Conservation (phyloP, 345 rosid species). For the Corchorus capsularis region DNA sequence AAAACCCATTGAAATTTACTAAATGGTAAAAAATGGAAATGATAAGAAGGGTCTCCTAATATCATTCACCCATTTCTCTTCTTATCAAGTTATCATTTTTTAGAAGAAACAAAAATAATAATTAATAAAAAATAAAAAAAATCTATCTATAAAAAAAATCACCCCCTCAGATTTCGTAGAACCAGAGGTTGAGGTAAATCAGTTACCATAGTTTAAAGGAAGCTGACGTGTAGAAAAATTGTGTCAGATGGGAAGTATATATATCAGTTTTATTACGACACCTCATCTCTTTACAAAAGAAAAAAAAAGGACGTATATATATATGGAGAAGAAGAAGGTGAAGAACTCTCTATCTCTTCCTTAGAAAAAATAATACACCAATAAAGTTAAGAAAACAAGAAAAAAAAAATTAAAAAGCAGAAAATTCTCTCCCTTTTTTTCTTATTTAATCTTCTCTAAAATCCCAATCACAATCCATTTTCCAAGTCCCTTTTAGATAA, state of each 20-base stretch:
- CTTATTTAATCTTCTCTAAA: constrained; percentile 25
- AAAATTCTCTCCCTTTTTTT: constrained; percentile 20
- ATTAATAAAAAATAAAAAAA: not conserved
- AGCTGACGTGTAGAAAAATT: constrained; percentile 32
- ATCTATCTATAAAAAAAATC: not conserved
- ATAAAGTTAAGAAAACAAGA: not conserved
- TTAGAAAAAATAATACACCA: not conserved
- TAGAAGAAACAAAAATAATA: not conserved
- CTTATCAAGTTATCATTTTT: not conserved
- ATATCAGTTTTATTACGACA: constrained; percentile 26
- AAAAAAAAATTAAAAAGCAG: not conserved
- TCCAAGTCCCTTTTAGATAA: not conserved
- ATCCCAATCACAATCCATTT: constrained; percentile 24
- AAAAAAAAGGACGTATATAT: constrained; percentile 23
- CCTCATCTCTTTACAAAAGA: constrained; percentile 42
- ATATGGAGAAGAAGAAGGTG: constrained; percentile 30
- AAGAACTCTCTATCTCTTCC: constrained; percentile 33
- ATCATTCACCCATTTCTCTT: not conserved
- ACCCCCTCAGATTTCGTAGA: constrained; percentile 19
- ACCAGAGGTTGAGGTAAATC: constrained; percentile 32
- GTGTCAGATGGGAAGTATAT: not conserved
- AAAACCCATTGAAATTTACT: not conserved
- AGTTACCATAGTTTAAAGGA: constrained; percentile 30
- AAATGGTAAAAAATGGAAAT: not conserved
- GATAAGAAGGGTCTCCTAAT: not conserved